These are phyloP conservation scores for Myrica gale DNA, from an alignment of 306 rosid genomes.

Conservation along the genomic window DNA sequence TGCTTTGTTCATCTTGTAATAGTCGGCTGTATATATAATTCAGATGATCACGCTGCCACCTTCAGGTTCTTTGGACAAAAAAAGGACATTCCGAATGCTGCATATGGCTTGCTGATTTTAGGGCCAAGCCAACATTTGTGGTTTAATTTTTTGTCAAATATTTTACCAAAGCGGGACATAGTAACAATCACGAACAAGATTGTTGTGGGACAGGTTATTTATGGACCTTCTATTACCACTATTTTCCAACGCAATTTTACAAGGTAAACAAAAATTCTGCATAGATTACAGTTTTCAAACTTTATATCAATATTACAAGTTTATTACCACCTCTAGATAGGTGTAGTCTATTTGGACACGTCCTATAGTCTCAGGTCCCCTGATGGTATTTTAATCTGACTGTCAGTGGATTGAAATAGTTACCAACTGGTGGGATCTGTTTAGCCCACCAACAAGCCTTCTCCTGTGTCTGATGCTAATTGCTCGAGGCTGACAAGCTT, in stretches of 20 bases:
- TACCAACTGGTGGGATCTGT: no score
- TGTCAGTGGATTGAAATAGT: no score
- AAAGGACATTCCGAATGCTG: conserved; percentile 61
- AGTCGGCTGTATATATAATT: conserved; percentile 19
- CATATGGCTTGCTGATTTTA: conserved; percentile 59
- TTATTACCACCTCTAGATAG: conserved; percentile 1
- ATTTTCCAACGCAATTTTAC: conserved; percentile 55
- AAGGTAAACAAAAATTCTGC: conserved; percentile 45
- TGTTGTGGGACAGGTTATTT: conserved; percentile 62
- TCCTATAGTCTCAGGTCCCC: background rate
- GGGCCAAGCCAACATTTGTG: conserved; percentile 80
- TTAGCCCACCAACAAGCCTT: no score
- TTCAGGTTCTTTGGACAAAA: conserved; percentile 44
- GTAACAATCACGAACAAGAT: conserved; percentile 65
- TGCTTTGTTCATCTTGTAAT: background rate
- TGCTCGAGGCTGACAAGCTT: no score
- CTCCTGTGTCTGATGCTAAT: no score
- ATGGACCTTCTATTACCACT: conserved; percentile 57
- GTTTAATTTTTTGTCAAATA: conserved; percentile 57
- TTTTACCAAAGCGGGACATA: conserved; percentile 55
- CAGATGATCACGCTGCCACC: conserved; percentile 55
- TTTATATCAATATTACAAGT: background rate
- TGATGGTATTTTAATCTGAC: background rate
- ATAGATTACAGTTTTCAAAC: background rate
- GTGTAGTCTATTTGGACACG: background rate